Base-by-base conservation (phyloP, 2,329 filamentous ascomycete species). In the Metarhizium brunneum region DNA sequence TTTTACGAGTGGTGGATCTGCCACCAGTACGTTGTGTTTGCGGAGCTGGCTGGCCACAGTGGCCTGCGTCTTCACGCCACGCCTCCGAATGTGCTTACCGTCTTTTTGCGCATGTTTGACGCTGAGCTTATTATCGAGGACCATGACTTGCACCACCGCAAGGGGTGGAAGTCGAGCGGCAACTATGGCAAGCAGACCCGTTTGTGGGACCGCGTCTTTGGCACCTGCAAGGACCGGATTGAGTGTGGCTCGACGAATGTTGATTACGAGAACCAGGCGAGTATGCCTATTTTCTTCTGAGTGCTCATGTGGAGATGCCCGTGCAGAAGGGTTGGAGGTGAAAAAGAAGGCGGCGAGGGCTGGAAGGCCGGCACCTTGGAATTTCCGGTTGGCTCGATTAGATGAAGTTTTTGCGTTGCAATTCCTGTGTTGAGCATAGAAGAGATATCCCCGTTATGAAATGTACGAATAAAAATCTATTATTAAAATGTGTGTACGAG, bases 1-100 rank as follows among this genome's bases (percentile, higher is more conserved):
- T 76, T 76, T 58, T 75, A 75, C 52, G 73, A 75, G 48, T 75
- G 71, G 71, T 76, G 73, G 73, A 58, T 76, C 20, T 75, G 73
- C 60, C 69, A 74, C 52, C 65, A 71, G 53, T 76, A 73, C 52
- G 65, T 76, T 29, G 66, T 71, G 16, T 76, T 68, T 60, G 60
- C 69, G 14, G 72, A 74, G 56, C 52, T 73, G 3, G 62, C 63
- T 25, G 71, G 45, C 45, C 45, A 48, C 11, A 48, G 45, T 11
- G 45, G 45, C 45, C 25, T 48, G 20, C 45, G 45, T 71, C 5
- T 71, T 73, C 54, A 69, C 60, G 65, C 1, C 2, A 65, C 64
- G 1, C 65, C 69, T 0, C 70, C 73, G 0, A 66, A 64, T 0
- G 66, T 69, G 0, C 57, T 72, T 18, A 65, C 60, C 13, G 70